Evolutionary conservation across 768 basidiomycete genomes (phyloP), one percentile per base, ranked within the genome.

Genomic region (Sistotremastrum niveocremeum): DNA sequence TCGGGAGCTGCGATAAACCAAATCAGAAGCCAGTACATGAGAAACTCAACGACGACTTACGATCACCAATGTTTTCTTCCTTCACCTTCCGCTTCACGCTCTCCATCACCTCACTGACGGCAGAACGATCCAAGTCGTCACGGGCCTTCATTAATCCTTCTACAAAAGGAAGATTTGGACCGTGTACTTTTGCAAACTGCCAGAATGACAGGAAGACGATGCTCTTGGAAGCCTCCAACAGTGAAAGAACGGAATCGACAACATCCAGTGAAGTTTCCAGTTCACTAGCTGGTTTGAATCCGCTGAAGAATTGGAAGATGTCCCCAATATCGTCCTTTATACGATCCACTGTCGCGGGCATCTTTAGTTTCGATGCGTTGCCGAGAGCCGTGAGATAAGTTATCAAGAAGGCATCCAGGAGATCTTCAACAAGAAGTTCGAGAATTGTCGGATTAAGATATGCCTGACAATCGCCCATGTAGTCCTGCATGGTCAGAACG

Each of bases 401-500:
- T 57, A 94, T 79, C 35, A 99, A 72, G 68, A 94, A 93, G 4
- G 81, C 66, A 58, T 97, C 90, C 45, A 97, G 69, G 34, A 98
- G 76, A 57, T 98, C 91, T 58, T 95, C 93, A 10, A 95, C 70
- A 34, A 98, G 71, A 28, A 98, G 73, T 51, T 97, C 93, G 52
- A 97, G 79, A 39, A 99, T 72, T 5, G 86, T 81, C 9, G 86
- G 72, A 58, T 97, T 95, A 49, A 99, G 79, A 57, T 82, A 95
- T 39, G 76, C 72, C 57, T 93, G 86, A 61, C 88, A 94, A 63
- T 98, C 95, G n/a, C 72, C 61, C 79, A 91, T 90, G 64, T 98
- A 98, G 57, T 99, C 95, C 45, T 82, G 76, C 72, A 98, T 86
- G 37, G 95, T 99, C 65, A 91, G 87, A 50, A 95, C 73, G 45